Conservation (phyloP, 352 stramenopile species). For the Phytopythium kandeliae region DNA sequence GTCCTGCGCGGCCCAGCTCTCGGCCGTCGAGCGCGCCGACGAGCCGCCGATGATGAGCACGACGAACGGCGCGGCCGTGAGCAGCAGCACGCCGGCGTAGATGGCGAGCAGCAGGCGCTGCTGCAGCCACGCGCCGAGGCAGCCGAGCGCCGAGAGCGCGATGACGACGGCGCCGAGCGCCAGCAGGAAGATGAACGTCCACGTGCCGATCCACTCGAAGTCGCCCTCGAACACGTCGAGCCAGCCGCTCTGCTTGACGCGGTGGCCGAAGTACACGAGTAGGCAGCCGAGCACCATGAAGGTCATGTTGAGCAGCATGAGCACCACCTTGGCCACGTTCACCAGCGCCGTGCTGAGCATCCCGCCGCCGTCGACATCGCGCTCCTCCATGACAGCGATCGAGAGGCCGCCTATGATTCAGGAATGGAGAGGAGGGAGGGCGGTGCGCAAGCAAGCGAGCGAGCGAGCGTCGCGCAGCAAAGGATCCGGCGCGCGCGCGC, state of each 20-base stretch:
- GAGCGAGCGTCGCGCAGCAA: neutral
- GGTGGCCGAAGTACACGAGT: slow-evolving; percentile 78
- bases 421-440: neutral
- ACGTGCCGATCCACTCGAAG: slow-evolving; percentile 58
- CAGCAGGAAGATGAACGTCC: slow-evolving; percentile 65
- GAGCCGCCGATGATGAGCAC: slow-evolving; percentile 54
- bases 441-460: slow-evolving; percentile 6
- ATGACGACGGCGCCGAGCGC: slow-evolving; percentile 65
- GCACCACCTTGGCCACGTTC: slow-evolving; percentile 71
- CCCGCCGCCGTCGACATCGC: slow-evolving; percentile 27
- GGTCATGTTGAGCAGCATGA: slow-evolving; percentile 81
- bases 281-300: slow-evolving; percentile 75
- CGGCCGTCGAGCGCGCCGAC: slow-evolving; percentile 48
- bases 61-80: slow-evolving; percentile 57
- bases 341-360: slow-evolving; percentile 44
- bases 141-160: slow-evolving; percentile 52
- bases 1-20: slow-evolving; percentile 27
- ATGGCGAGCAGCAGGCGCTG: slow-evolving; percentile 65
- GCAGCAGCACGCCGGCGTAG: slow-evolving; percentile 60
- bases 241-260: slow-evolving; percentile 61
- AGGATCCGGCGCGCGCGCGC: too few species aligned
- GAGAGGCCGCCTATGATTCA: slow-evolving; percentile 11
- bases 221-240: slow-evolving; percentile 64
- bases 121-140: slow-evolving; percentile 60
- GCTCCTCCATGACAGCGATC: slow-evolving; percentile 44